Percentiles rank a stretch among this genome's conserved stretches.
These are phyloP conservation scores for Cyberlindnera euphorbiiphila DNA, from an alignment of 805 yeast genomes.

Conservation along the genomic window DNA sequence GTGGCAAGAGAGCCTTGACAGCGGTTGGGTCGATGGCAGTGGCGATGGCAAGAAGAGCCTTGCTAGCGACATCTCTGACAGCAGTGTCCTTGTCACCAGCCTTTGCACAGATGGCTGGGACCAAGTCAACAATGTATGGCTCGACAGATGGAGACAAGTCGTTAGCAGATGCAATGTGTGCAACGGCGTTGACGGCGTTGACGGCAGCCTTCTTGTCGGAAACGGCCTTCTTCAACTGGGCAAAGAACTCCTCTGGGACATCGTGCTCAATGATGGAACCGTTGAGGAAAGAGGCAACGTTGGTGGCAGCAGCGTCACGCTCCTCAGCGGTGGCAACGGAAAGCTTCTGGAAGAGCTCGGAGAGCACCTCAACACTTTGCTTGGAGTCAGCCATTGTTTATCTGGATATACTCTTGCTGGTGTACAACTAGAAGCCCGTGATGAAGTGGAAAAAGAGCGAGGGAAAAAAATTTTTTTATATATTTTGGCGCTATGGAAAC, in stretches of 20 bases:
- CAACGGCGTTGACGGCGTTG: slow-evolving; percentile 80
- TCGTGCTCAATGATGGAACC: slow-evolving; percentile 98
- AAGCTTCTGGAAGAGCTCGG: slow-evolving; percentile 90
- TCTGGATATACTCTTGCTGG: too few relatives aligned
- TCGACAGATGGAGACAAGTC: slow-evolving; percentile 89
- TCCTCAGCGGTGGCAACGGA: slow-evolving; percentile 83
- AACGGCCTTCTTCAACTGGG: slow-evolving; percentile 69
- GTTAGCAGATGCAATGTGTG: slow-evolving; percentile 78
- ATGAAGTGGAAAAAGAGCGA: slow-evolving; percentile 10
- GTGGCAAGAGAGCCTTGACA: slow-evolving; percentile 85
- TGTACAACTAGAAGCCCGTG: background rate
- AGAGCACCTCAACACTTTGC: slow-evolving; percentile 67
- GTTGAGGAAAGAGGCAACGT: slow-evolving; percentile 89
- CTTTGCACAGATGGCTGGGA: slow-evolving; percentile 64
- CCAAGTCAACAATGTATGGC: slow-evolving; percentile 85
- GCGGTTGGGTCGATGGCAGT: slow-evolving; percentile 87
- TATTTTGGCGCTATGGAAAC: too few relatives aligned
- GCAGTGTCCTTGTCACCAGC: slow-evolving; percentile 90
- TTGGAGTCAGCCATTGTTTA: slow-evolving; percentile 44
- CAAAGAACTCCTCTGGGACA: slow-evolving; percentile 87
- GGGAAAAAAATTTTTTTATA: slow-evolving; percentile 22
- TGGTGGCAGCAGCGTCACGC: slow-evolving; percentile 80
- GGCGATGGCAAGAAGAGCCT: slow-evolving; percentile 75
- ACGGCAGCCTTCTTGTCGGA: slow-evolving; percentile 76
- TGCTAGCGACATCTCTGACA: slow-evolving; percentile 67